Evolutionary conservation across 805 yeast genomes (phyloP).

Genomic region (Candida caryicola): DNA sequence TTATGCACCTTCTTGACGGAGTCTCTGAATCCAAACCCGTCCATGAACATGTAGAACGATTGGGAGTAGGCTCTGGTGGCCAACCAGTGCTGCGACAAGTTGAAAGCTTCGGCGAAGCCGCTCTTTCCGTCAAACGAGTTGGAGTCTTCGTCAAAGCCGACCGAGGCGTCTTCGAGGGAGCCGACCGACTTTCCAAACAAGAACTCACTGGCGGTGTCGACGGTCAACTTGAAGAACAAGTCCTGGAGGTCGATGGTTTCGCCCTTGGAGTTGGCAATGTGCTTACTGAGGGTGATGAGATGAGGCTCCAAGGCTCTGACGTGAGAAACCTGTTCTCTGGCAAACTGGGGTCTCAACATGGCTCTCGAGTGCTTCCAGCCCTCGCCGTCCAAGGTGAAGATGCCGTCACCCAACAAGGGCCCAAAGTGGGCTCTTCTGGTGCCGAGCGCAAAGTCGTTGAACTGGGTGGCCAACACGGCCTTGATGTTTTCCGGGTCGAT

Average conservation of each 20-base stretch:
- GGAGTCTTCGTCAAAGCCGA: conserved; percentile 13
- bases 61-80: conserved; percentile 34
- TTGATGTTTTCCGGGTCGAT: conserved; percentile 24
- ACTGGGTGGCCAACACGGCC: conserved; percentile 28
- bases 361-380: conserved; percentile 29
- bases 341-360: conserved; percentile 28
- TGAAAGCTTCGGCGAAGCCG: conserved; percentile 35
- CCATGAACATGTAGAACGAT: conserved; percentile 17
- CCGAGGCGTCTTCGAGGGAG: conserved; percentile 24
- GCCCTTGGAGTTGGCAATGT: conserved; percentile 19
- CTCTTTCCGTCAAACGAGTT: conserved; percentile 19
- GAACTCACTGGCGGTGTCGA: conserved; percentile 42
- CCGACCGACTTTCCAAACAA: conserved; percentile 39
- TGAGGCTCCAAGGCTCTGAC: conserved; percentile 25
- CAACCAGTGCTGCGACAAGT: conserved; percentile 30
- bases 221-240: conserved; percentile 32
- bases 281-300: conserved; percentile 16
- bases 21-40: conserved; percentile 26
- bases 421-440: conserved; percentile 19
- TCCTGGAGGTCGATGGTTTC: conserved; percentile 31
- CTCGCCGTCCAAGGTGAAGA: conserved; percentile 26
- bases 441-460: conserved; percentile 24
- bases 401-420: conserved; percentile 25
- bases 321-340: conserved; percentile 26
- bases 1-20: conserved; percentile 30